Evolutionary conservation across 805 yeast species (phyloP).

Genomic region (Yarrowia yakushimensis): DNA sequence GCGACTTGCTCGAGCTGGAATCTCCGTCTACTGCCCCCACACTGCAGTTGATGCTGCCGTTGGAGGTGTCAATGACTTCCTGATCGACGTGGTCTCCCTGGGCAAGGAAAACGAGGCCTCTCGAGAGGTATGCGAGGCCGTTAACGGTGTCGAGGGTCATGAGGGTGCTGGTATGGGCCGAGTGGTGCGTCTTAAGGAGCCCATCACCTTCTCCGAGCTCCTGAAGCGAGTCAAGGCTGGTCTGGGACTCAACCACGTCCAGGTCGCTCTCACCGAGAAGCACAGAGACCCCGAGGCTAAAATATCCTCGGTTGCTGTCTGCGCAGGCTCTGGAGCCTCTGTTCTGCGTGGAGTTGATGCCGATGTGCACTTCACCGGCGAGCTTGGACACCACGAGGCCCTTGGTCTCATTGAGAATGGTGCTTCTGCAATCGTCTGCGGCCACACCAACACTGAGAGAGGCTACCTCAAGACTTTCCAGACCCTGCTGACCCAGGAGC

Average conservation of each 20-base stretch:
- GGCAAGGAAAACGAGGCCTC: conserved; percentile 33
- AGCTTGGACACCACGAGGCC: conserved; percentile 89
- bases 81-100: conserved; percentile 57
- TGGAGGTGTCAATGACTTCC: conserved; percentile 95
- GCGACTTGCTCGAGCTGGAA: conserved; percentile 66
- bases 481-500: conserved; percentile 47
- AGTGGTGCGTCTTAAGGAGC: conserved; percentile 47
- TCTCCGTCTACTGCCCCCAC: conserved; percentile 92
- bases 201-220: conserved; percentile 45
- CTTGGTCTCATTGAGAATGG: conserved; percentile 69
- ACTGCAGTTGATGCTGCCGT: conserved; percentile 91
- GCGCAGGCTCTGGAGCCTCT: conserved; percentile 93
- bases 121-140: conserved; percentile 46
- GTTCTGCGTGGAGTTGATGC: conserved; percentile 56
- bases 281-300: conserved; percentile 32
- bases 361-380: conserved; percentile 87
- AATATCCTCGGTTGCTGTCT: conserved; percentile 61
- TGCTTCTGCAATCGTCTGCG: conserved; percentile 67
- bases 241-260: conserved; percentile 55
- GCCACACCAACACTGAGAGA: conserved; percentile 91
- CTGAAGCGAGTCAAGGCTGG: conserved; percentile 52
- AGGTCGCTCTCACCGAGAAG: conserved; percentile 50
- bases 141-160: conserved; percentile 38
- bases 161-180: conserved; percentile 82
- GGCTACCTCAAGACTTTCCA: conserved; percentile 63